These are phyloP conservation scores for Phytophthora megakarya DNA, from an alignment of 352 stramenopile genomes.

Conservation along the genomic window DNA sequence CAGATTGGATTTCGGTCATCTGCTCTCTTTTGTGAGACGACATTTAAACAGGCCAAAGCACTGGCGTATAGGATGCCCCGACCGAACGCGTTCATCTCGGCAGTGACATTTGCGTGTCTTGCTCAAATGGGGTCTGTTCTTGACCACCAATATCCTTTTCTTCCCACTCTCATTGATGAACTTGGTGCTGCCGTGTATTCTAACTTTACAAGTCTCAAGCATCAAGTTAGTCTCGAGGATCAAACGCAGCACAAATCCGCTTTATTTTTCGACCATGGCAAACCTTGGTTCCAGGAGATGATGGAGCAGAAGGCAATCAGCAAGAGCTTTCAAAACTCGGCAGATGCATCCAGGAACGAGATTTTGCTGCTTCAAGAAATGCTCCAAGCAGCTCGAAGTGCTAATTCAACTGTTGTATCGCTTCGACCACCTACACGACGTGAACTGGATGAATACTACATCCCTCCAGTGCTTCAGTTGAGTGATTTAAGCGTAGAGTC, in stretches of 20 bases:
- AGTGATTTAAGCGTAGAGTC: constrained; percentile 55
- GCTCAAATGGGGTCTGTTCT: constrained; percentile 51
- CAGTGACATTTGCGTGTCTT: constrained; percentile 54
- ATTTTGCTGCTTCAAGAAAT: constrained; percentile 43
- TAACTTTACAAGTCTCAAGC: constrained; percentile 41
- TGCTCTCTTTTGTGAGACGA: constrained; percentile 64
- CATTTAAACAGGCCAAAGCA: constrained; percentile 62
- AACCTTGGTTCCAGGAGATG: constrained; percentile 53
- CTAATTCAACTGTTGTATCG: constrained; percentile 9
- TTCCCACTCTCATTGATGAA: constrained; percentile 45
- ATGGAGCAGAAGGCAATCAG: constrained; percentile 29
- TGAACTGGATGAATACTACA: constrained; percentile 29
- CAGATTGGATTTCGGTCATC: constrained; percentile 58
- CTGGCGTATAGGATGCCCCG: constrained; percentile 49
- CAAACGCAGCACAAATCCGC: constrained; percentile 34
- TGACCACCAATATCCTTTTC: constrained; percentile 55
- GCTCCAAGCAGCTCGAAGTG: constrained; percentile 41
- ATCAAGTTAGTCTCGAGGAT: constrained; percentile 6
- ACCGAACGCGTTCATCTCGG: constrained; percentile 59
- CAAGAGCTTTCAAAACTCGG: constrained; percentile 28
- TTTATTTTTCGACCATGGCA: constrained; percentile 55
- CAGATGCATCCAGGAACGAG: constrained; percentile 40
- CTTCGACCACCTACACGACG: constrained; percentile 10
- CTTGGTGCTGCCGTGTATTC: constrained; percentile 46
- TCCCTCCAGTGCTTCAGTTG: constrained; percentile 33